Evolutionary conservation across 371 early-diverging fungal genomes (phyloP), one percentile per base, ranked within the genome.

Genomic region (Mortierella sp.): DNA sequence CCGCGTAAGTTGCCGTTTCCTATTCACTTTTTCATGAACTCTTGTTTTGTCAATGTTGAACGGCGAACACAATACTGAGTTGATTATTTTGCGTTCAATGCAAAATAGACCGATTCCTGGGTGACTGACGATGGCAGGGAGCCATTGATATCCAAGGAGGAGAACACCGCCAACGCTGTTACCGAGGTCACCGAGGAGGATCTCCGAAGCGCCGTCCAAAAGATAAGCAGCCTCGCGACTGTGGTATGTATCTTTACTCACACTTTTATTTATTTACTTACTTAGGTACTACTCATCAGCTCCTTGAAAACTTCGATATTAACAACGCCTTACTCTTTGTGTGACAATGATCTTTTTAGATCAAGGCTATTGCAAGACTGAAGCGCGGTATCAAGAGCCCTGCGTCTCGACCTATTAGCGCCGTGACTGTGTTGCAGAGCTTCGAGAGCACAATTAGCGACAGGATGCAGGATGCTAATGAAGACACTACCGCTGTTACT

Each of bases 151-250:
- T 88, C 91, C 50, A 92, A 93, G 82, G 94, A 95, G 78, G 94
- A 94, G 76, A 98, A 98, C 88, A 94, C 91, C 81, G 81, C 86
- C 75, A 89, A 92, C 78, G 82, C 91, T 79, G 92, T 96, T 46
- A 90, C 92, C 37, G 94, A 95, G 54, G 90, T 97, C 72, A 97
- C 98, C 0, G 95, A 96, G 73, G 95, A 95, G 73, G 98, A 98
- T 76, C 88, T 97, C 73, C 90, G 91, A 54, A 88, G 89, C 69
- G 97, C 97, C 43, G 94, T 98, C 79, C 92, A 93, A 72, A 93
- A 90, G 70, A 91, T 95, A 80, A 89, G 69, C n/a, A 73, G 67
- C 26, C 72, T 87, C 24, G 73, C 76, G n/a, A 78, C 82, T n/a
- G 86, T 89, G 73, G 89, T 89, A 86, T n/a, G 76, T 48, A 51